Percentiles rank a stretch among this genome's conserved stretches.
Evolutionary conservation across 2,329 filamentous ascomycete genomes (phyloP).

Genomic region (Beauveria brongniartii): DNA sequence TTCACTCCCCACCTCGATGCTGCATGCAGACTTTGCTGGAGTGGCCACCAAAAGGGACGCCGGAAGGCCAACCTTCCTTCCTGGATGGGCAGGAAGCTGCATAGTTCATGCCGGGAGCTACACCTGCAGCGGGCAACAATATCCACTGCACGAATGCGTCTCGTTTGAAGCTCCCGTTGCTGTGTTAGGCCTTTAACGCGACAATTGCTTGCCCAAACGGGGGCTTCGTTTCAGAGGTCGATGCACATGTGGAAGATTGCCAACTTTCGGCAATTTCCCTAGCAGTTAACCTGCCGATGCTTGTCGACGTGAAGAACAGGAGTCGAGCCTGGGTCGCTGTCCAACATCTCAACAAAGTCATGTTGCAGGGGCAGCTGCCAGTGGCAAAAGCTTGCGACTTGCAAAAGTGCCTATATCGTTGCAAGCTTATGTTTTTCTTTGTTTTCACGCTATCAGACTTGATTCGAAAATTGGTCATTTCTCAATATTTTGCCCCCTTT

Average conservation of each 20-base stretch:
- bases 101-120: neutral
- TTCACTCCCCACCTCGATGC: neutral
- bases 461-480: neutral
- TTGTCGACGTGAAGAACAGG: too few species aligned
- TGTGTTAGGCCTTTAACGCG: neutral
- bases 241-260: neutral
- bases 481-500: neutral
- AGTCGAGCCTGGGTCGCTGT: neutral
- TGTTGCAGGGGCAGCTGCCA: neutral
- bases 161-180: neutral
- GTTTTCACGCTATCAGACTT: neutral
- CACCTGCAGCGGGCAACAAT: neutral
- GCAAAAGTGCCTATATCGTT: neutral
- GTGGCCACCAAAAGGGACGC: neutral
- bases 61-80: neutral
- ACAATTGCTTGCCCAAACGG: neutral
- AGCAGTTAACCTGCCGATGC: too few species aligned
- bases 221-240: neutral
- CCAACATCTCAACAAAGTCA: neutral
- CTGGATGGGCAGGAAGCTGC: neutral
- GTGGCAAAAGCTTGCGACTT: neutral
- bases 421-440: neutral
- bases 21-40: neutral
- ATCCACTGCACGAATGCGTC: neutral
- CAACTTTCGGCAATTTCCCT: too few species aligned